Percentiles rank a stretch among this genome's conserved stretches.
Conservation (phyloP, 202 grass and related monocot genomes). For the Panicum hallii region DNA sequence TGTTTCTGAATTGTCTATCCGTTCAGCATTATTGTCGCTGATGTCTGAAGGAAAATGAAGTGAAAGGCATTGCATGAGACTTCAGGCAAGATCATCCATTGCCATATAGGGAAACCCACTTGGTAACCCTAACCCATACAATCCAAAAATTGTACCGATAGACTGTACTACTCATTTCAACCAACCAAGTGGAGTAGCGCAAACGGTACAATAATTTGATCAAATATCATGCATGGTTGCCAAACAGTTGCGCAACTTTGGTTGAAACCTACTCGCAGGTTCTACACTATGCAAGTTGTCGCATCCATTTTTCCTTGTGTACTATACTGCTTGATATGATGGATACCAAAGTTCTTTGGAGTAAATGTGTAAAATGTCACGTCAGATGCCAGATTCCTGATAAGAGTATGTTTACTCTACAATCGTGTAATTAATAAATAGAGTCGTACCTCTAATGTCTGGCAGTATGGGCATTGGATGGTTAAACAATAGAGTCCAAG, state of each 20-base stretch:
- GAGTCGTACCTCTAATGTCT: slow-evolving; percentile 12
- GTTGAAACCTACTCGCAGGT: slow-evolving; percentile 15
- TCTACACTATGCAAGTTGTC: background rate
- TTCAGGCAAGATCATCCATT: slow-evolving; percentile 14
- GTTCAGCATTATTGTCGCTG: slow-evolving; percentile 27
- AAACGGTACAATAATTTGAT: slow-evolving; percentile 17
- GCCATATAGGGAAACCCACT: slow-evolving; percentile 10
- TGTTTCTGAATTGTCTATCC: slow-evolving; percentile 35
- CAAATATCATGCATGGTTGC: slow-evolving; percentile 27
- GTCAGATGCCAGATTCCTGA: slow-evolving; percentile 4
- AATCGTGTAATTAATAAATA: slow-evolving; percentile 29
- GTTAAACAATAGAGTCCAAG: slow-evolving; percentile 34
- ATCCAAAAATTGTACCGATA: background rate
- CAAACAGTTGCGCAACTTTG: slow-evolving; percentile 21
- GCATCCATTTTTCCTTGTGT: slow-evolving; percentile 2
- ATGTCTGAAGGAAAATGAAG: slow-evolving; percentile 1
- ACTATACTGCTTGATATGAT: slow-evolving; percentile 44
- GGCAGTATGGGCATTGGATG: slow-evolving; percentile 40
- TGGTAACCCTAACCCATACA: background rate
- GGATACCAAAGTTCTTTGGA: slow-evolving; percentile 35
- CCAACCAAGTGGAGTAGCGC: background rate
- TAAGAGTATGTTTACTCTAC: background rate
- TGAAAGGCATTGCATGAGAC: background rate
- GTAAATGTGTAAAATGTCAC: slow-evolving; percentile 23
- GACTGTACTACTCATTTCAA: slow-evolving; percentile 18